Conservation (phyloP, 75 land plant species). For the Picea glauca region DNA sequence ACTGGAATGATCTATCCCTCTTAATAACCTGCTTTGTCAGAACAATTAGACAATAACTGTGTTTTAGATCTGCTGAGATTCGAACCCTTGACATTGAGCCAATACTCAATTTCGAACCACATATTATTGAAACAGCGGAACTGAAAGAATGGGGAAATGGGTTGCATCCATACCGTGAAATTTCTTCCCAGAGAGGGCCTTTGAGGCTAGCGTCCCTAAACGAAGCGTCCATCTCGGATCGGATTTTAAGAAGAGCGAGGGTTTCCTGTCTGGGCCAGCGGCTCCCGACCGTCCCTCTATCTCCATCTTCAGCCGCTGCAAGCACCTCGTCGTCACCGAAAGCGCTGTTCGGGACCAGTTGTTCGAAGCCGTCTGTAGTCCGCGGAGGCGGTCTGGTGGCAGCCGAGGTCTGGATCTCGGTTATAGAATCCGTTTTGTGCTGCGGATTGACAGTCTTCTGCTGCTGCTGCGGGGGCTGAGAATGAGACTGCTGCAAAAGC, state of each 20-base stretch:
- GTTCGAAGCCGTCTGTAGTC: constrained; percentile 23
- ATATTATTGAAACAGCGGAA: background rate
- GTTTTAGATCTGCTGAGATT: background rate
- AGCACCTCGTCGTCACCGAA: constrained; percentile 21
- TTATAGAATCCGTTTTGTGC: constrained; percentile 26
- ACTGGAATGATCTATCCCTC: too few relatives aligned
- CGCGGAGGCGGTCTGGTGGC: constrained; percentile 15
- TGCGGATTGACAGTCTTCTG: constrained; percentile 9
- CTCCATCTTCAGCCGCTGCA: constrained; percentile 39
- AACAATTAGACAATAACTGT: background rate
- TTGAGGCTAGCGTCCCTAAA: constrained; percentile 91
- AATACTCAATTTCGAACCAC: background rate
- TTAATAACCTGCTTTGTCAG: too few relatives aligned
- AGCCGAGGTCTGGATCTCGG: constrained; percentile 40
- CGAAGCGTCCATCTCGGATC: constrained; percentile 89
- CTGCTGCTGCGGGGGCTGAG: constrained; percentile 22
- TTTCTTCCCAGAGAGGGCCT: constrained; percentile 95
- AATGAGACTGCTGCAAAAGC: constrained; percentile 12
- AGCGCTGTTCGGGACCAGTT: constrained; percentile 25
- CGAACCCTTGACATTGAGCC: background rate
- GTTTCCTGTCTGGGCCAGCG: constrained; percentile 96
- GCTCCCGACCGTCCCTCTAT: constrained; percentile 53
- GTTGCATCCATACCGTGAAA: constrained; percentile 63
- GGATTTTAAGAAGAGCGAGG: constrained; percentile 81
- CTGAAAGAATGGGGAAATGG: background rate